Conservation (phyloP, 2,329 filamentous ascomycete genomes). For the Dothideomycetes sp. region DNA sequence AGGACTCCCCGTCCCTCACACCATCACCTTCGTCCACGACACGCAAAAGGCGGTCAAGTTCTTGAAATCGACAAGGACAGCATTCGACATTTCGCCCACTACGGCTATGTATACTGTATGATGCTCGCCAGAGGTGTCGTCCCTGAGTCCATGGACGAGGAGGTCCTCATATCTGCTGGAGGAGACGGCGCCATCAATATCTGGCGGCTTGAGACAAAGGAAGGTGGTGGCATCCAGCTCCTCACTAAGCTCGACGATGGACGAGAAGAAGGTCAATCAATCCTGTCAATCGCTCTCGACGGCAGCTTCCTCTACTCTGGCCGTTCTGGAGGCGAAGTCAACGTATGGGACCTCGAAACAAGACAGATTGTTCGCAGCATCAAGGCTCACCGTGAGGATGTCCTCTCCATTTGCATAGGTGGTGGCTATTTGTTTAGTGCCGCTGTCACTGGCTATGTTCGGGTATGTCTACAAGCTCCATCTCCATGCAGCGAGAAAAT, state of each 20-base stretch:
- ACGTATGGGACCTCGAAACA: conserved; percentile 95
- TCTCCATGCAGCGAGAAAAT: too few species aligned
- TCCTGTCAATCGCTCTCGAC: conserved; percentile 73
- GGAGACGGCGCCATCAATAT: conserved; percentile 91
- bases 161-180: conserved; percentile 80
- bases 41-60: conserved; percentile 49
- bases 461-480: conserved; percentile 54
- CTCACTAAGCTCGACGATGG: conserved; percentile 56
- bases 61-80: conserved; percentile 74
- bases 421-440: conserved; percentile 80
- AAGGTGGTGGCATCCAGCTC: conserved; percentile 54
- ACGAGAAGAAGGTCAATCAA: conserved; percentile 45
- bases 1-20: conserved; percentile 63
- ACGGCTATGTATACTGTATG: conserved; percentile 96
- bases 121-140: conserved; percentile 66
- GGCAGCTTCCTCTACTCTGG: conserved; percentile 89
- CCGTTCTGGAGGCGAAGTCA: conserved; percentile 74
- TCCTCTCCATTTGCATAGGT: conserved; percentile 77
- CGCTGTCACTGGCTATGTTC: conserved; percentile 76
- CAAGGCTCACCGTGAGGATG: conserved; percentile 66
- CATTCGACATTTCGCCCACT: conserved; percentile 82
- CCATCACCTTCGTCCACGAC: conserved; percentile 33
- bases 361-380: conserved; percentile 81
- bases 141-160: conserved; percentile 56
- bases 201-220: conserved; percentile 62